Base-by-base conservation (phyloP, 108 stramenopile species). In the Fragilariopsis cylindrus region DNA sequence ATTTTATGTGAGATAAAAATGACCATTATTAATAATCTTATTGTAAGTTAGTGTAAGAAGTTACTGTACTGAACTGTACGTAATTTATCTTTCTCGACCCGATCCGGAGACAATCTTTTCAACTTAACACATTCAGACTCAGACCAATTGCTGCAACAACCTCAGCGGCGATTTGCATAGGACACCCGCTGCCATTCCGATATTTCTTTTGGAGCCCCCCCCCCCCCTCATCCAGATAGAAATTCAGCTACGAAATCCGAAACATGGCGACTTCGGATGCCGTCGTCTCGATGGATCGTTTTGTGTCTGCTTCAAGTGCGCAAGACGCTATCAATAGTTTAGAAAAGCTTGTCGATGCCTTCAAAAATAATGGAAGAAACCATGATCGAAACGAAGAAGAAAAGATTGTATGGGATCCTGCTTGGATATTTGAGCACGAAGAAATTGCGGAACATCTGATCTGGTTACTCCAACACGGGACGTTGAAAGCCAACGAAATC, bases 281-380 rank as follows among this genome's bases (percentile, higher is more conserved):
- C 43, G 76, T 60, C 9, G 49, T 85, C 66, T 58, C 57, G 13
- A 62, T 86, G 66, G 91, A 92, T 74, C 91, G 91, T 6, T 85
- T 92, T 80, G 76, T 89, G 8, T 90, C 89, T 49, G 89, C 89
- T 16, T 84, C 82, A 15, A 87, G 82, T 30, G 81, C 82, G 5
- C 71, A 77, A 39, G 91, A 92, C 66, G 88, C 86, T 18, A 53
- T 84, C 16, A 75, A 72, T 40, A 85, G 84, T 7, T 65, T 92
- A 41, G 81, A 88, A 60, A 19, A 53, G 1, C 40, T 86, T 16
- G 44, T 81, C 3, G 58, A 68, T 18, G 74, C 48, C 7, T 70
- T 81, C 16, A 11, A 70, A 57, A 16, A 48, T 39, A 53, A 66
- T 9, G 46, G 58, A 47, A 40, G 60, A 7, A 52, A 60, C 40